These are phyloP conservation scores for Chlorella sp. DNA, from an alignment of 139 green algal genomes.

Conservation along the genomic window DNA sequence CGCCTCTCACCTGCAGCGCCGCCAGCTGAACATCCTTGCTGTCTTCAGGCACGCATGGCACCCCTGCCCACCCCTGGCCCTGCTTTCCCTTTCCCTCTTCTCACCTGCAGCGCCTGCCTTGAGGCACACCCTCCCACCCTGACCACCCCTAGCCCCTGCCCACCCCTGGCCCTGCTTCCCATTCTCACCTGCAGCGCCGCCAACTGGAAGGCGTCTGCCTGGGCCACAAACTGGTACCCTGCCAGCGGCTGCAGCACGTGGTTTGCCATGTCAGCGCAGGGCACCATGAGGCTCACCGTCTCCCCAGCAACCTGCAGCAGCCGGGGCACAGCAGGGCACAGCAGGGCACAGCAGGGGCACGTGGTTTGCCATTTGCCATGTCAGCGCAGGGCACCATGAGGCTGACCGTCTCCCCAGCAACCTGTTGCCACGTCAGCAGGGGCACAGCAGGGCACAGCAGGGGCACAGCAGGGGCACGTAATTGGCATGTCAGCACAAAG, in stretches of 20 bases:
- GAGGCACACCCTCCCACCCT: too few species aligned
- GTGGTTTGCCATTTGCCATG: slow-evolving; percentile 65
- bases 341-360: too few species aligned
- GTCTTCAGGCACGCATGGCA: too few species aligned
- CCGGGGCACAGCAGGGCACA: background rate
- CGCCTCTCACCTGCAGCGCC: too few species aligned
- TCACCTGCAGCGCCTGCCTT: slow-evolving; percentile 17
- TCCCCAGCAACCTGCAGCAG: slow-evolving; percentile 45
- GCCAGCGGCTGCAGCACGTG: slow-evolving; percentile 46
- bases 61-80: background rate
- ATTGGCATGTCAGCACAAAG: slow-evolving; percentile 57
- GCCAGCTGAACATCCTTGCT: too few species aligned
- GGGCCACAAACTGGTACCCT: slow-evolving; percentile 39
- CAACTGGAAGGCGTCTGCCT: slow-evolving; percentile 43
- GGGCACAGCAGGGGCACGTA: too few species aligned
- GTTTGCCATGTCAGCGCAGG: slow-evolving; percentile 57
- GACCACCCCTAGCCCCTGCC: background rate
- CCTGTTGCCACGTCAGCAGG: slow-evolving; percentile 30
- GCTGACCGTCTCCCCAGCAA: slow-evolving; percentile 48
- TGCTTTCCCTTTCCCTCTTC: background rate
- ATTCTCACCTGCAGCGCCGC: slow-evolving; percentile 13
- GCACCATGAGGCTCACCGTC: slow-evolving; percentile 54
- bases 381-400: slow-evolving; percentile 56
- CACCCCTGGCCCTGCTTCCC: too few species aligned
- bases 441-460: background rate